Conservation (phyloP, 306 rosid species). For the Arachis hypogaea region DNA sequence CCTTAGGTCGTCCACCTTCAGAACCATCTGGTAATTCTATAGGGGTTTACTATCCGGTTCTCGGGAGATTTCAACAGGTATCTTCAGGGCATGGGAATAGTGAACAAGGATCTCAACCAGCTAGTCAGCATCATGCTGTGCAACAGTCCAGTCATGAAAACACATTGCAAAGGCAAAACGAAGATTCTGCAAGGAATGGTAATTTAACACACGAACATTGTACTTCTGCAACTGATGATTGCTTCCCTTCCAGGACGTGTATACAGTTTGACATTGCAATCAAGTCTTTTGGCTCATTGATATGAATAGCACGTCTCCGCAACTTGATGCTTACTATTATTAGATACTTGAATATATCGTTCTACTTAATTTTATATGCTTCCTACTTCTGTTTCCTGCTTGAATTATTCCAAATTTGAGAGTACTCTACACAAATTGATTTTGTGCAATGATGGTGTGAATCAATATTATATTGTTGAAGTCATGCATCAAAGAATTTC, state of each 20-base stretch:
- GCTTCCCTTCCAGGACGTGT: slow-evolving; percentile 23
- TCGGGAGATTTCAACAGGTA: slow-evolving; percentile 75
- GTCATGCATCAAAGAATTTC: no score
- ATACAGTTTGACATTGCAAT: slow-evolving; percentile 28
- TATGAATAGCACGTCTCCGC: slow-evolving; percentile 12
- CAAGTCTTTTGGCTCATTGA: slow-evolving; percentile 8
- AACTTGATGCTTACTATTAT: not conserved
- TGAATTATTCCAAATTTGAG: not conserved
- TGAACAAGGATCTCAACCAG: slow-evolving; percentile 61
- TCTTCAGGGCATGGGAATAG: slow-evolving; percentile 62
- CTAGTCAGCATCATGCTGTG: slow-evolving; percentile 56
- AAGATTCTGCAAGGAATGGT: slow-evolving; percentile 76
- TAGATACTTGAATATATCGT: slow-evolving; percentile 1
- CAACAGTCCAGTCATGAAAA: slow-evolving; percentile 50
- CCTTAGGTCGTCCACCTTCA: slow-evolving; percentile 64
- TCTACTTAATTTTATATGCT: slow-evolving; percentile 20
- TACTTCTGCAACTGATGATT: not conserved
- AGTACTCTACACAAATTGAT: no score
- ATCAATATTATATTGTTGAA: no score
- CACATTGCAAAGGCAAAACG: slow-evolving; percentile 56
- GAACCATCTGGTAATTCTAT: slow-evolving; percentile 76
- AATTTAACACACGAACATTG: not conserved
- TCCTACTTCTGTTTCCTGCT: slow-evolving; percentile 31
- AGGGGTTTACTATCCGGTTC: slow-evolving; percentile 85
- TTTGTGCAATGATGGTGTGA: no score